Evolutionary conservation across 1,139 yeast species (phyloP), one percentile per base, ranked within the genome.

Genomic region (Yamadazyma diospyri): DNA sequence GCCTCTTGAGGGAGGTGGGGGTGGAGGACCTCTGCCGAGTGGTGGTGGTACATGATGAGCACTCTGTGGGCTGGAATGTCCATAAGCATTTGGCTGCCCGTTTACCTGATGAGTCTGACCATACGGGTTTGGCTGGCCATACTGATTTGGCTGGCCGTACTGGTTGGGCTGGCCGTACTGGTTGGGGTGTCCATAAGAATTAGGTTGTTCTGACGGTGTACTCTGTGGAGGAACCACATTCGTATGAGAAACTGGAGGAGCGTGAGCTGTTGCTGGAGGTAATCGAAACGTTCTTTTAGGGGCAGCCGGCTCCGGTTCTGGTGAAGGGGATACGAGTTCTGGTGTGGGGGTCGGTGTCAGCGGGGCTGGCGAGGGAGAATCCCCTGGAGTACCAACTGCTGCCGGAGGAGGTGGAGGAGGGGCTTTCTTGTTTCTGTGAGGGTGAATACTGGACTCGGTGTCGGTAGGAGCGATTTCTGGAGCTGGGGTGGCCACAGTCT

Each of bases 351-450:
- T 72, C 1, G 74, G 72, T 0, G 72, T 19, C 9, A 42, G 19
- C 4, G 35, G 12, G 2, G 42, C 34, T 7, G 43, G 40, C 6
- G 63, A 53, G 2, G 72, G 15, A 11, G 29, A n/a, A n/a, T n/a
- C n/a, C n/a, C n/a, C n/a, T n/a, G n/a, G n/a, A n/a, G n/a, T n/a
- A n/a, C n/a, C 7, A 12, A 23, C 15, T 22, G 16, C 27, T 3
- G 31, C 16, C 6, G 63, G 55, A 1, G 72, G 72, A 0, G 74
- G 72, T 3, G 72, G 74, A 2, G 75, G 73, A 1, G 73, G 71
- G 1, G 72, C 69, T 46, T 63, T 64, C 37, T 65, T 66, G 13
- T 39, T 40, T 37, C 54, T 59, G 8, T 13, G 13, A 11, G 16
- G 6, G 13, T 13, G 16, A 13, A 19, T 12, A 14, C 24, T 18